phyloP scores from a whole-genome alignment of 1,284 basidiomycete species.

The Hemileia vastatrix region DNA sequence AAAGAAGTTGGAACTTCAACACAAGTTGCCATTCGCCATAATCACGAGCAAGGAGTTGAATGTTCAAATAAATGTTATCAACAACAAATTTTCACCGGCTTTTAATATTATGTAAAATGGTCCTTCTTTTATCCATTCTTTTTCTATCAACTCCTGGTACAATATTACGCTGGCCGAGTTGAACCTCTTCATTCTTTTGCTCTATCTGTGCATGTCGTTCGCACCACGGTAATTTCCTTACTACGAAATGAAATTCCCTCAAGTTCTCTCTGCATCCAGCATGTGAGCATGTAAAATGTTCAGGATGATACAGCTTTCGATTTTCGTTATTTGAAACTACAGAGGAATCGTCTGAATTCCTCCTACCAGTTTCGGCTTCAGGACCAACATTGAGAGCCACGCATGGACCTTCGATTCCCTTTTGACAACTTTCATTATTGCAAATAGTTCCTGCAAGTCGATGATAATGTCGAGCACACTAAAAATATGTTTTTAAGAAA shows the following conservation, averaged over 20 bases:
- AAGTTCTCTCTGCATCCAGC: slow-evolving; percentile 26
- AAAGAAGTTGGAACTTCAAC: too few species aligned
- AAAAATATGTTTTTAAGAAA: too few species aligned
- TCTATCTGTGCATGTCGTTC: slow-evolving; percentile 29
- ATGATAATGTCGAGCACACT: slow-evolving; percentile 38
- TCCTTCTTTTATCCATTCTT: too few species aligned
- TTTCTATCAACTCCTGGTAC: too few species aligned
- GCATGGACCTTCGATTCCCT: slow-evolving; percentile 39
- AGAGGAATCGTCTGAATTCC: slow-evolving; percentile 25
- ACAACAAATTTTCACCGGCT: too few species aligned
- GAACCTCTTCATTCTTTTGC: too few species aligned
- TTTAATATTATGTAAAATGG: too few species aligned
- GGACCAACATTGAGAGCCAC: slow-evolving; percentile 34
- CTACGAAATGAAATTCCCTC: slow-evolving; percentile 37
- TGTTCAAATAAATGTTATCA: too few species aligned
- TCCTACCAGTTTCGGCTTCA: slow-evolving; percentile 32
- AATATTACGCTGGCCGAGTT: too few species aligned
- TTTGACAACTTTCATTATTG: slow-evolving; percentile 25
- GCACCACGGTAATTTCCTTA: slow-evolving; percentile 34
- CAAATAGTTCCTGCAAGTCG: slow-evolving; percentile 35
- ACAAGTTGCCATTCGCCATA: too few species aligned
- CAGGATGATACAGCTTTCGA: slow-evolving; percentile 31
- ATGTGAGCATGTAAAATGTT: slow-evolving; percentile 34
- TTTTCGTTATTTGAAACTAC: too few species aligned
- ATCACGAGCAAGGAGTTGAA: too few species aligned